Conservation (phyloP, 2,329 filamentous ascomycete genomes). For the Trichophyton simii region DNA sequence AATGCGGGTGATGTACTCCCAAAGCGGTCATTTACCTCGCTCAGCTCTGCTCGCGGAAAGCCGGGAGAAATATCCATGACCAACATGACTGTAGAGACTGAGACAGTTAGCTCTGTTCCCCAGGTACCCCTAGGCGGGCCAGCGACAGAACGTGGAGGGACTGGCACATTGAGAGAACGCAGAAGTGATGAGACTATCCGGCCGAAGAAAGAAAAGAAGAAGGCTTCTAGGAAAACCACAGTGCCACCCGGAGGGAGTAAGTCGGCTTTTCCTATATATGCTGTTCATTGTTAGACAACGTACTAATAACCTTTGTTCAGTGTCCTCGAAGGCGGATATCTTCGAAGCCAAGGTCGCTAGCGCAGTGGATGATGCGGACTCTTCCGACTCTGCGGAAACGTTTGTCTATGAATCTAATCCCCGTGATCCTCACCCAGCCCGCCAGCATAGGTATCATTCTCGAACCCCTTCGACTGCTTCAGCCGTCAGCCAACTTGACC, state of each 20-base stretch:
- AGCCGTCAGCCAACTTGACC: conserved; percentile 39
- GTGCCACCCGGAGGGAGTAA: conserved; percentile 21
- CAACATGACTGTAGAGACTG: conserved; percentile 96
- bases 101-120: conserved; percentile 83
- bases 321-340: conserved; percentile 90
- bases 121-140: conserved; percentile 61
- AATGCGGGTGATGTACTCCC: conserved; percentile 39
- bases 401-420: conserved; percentile 99
- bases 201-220: conserved; percentile 87
- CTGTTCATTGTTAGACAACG: conserved; percentile 14
- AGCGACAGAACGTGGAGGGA: conserved; percentile 46
- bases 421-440: conserved; percentile 41
- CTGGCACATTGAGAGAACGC: conserved; percentile 65
- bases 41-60: conserved; percentile 53
- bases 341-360: conserved; percentile 96
- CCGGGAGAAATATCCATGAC: conserved; percentile 60
- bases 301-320: conserved; percentile 37
- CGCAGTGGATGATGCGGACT: conserved; percentile 89
- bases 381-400: conserved; percentile 93
- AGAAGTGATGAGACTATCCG: conserved; percentile 92
- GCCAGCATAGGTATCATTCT: conserved; percentile 72
- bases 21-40: conserved; percentile 56
- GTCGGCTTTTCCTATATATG: conserved; percentile 7
- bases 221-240: conserved; percentile 57
- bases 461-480: conserved; percentile 90